Conservation (phyloP, 805 yeast genomes). For the Lipomyces spencermartinsiae region DNA sequence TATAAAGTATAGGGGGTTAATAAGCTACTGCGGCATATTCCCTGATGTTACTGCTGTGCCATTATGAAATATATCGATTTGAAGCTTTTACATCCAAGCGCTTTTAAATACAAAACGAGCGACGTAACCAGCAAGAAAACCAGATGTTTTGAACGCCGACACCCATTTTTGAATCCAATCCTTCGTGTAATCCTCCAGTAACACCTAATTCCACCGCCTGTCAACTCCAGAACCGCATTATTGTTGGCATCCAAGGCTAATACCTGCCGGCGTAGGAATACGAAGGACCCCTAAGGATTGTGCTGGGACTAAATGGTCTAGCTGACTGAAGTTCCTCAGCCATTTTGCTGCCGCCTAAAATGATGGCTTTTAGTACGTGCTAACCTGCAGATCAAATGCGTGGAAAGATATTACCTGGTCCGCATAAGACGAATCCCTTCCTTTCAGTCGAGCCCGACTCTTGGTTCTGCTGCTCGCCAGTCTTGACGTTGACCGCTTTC, state of each 20-base stretch:
- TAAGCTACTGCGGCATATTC: no score
- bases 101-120: no score
- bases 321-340: slow-evolving; percentile 14
- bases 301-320: slow-evolving; percentile 4
- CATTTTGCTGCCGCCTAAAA: not conserved
- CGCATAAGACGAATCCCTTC: slow-evolving; percentile 21
- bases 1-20: no score
- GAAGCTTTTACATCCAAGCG: no score
- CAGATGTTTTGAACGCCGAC: no score
- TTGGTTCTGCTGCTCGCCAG: not conserved
- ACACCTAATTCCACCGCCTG: no score
- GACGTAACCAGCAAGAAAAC: no score
- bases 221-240: no score
- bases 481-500: not conserved
- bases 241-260: not conserved
- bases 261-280: not conserved
- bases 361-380: not conserved
- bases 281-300: slow-evolving; percentile 12
- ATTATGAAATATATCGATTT: no score
- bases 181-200: no score
- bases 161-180: no score
- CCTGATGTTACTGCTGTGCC: no score
- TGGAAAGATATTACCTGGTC: slow-evolving; percentile 20
- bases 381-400: not conserved
- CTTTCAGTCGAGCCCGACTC: not conserved